Evolutionary conservation across 192 early-diverging fungal genomes (phyloP).

Genomic region (Coemansia sp.): DNA sequence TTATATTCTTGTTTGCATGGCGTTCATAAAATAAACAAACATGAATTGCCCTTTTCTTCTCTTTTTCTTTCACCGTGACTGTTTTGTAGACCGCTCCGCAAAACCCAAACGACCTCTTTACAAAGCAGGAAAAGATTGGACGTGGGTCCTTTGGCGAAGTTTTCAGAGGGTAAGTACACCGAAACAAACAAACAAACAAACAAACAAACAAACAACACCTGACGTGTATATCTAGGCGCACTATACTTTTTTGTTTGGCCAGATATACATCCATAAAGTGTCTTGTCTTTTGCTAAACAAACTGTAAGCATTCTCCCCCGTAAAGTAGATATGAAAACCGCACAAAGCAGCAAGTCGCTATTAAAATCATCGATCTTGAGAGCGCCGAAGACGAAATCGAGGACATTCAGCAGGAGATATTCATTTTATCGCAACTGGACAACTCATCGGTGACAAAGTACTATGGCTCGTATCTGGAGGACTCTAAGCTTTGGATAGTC

Average conservation of each 20-base stretch:
- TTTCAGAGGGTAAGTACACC: constrained; percentile 67
- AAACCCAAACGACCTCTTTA: constrained; percentile 58
- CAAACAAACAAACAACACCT: too few species aligned
- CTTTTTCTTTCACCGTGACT: constrained; percentile 5
- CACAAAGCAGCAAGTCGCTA: constrained; percentile 73
- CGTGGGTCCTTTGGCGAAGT: constrained; percentile 82
- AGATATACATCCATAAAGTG: background rate
- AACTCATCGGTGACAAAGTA: constrained; percentile 85
- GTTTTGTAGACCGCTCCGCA: constrained; percentile 28
- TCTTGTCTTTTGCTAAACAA: background rate
- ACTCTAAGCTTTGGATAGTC: constrained; percentile 92
- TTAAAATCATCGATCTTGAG: constrained; percentile 97
- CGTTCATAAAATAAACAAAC: background rate
- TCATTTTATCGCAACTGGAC: constrained; percentile 90
- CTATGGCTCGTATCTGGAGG: constrained; percentile 89
- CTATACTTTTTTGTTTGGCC: constrained; percentile 1
- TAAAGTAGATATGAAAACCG: constrained; percentile 47
- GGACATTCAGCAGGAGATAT: constrained; percentile 98
- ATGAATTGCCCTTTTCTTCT: background rate
- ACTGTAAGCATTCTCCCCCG: background rate
- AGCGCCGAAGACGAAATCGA: constrained; percentile 97
- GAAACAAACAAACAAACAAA: background rate
- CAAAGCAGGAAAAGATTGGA: constrained; percentile 55
- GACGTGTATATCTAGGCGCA: background rate
- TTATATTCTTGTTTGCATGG: background rate